Percentiles rank a stretch among this genome's conserved stretches.
Evolutionary conservation across 306 rosid species (phyloP).

Genomic region (Parietaria judaica): DNA sequence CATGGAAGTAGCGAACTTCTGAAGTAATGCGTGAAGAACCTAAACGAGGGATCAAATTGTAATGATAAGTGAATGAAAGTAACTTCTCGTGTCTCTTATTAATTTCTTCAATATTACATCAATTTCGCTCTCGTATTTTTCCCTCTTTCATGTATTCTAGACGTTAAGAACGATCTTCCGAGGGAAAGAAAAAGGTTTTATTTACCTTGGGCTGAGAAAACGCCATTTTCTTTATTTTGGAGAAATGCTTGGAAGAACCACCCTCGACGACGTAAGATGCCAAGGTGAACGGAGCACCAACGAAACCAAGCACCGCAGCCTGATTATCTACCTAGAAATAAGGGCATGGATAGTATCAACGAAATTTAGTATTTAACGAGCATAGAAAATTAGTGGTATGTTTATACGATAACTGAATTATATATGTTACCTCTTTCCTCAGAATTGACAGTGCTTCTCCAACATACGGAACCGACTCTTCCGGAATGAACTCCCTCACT

Average conservation of each 20-base stretch:
- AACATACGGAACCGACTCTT: slow-evolving; percentile 88
- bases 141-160: not conserved
- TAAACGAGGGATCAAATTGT: slow-evolving; percentile 24
- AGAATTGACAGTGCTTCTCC: slow-evolving; percentile 81
- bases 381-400: not conserved
- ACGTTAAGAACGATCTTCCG: not conserved
- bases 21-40: slow-evolving; percentile 82
- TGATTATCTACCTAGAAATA: slow-evolving; percentile 66
- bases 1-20: slow-evolving; percentile 80
- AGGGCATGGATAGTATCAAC: slow-evolving; percentile 3
- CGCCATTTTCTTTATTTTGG: slow-evolving; percentile 45
- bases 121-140: not conserved
- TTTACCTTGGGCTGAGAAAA: slow-evolving; percentile 50
- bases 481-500: slow-evolving; percentile 88
- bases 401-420: not conserved
- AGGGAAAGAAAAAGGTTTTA: slow-evolving; percentile 1
- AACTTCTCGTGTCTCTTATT: not conserved
- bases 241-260: slow-evolving; percentile 90
- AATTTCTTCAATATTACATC: not conserved
- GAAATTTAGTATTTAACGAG: not conserved
- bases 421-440: slow-evolving; percentile 57
- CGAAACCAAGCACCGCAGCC: slow-evolving; percentile 94
- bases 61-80: not conserved
- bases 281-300: slow-evolving; percentile 94
- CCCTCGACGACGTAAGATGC: slow-evolving; percentile 99